phyloP scores from a whole-genome alignment of 2,329 filamentous ascomycete species.

The Pestalotiopsis sp. region DNA sequence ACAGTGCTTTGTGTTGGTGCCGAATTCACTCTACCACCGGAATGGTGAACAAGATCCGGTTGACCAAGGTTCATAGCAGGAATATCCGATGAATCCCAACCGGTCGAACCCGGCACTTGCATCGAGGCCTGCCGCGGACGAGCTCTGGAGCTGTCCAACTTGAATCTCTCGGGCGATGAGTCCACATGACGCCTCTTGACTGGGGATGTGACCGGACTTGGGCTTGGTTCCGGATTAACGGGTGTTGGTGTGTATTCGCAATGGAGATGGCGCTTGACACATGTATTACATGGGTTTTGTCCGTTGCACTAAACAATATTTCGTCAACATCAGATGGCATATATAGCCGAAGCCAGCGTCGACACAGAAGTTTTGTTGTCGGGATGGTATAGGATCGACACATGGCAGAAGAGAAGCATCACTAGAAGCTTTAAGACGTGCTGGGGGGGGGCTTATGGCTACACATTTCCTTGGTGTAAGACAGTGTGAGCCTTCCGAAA shows the following conservation, averaged over 20 bases:
- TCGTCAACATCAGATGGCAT: conserved; percentile 13
- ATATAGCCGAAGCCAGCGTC: not conserved
- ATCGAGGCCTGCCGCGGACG: not conserved
- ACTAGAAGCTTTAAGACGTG: conserved; percentile 13
- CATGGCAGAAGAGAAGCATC: conserved; percentile 1
- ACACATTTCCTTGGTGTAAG: conserved; percentile 22
- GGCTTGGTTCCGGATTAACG: conserved; percentile 27
- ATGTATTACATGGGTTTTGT: conserved; percentile 57
- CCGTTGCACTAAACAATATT: conserved; percentile 55
- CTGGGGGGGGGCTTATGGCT: conserved; percentile 18
- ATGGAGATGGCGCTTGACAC: conserved; percentile 50
- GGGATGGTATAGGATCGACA: not conserved
- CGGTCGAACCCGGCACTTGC: not conserved
- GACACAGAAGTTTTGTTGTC: not conserved
- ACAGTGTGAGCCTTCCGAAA: conserved; percentile 13
- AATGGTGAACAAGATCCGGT: not conserved
- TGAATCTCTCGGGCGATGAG: conserved; percentile 18
- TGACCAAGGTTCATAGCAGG: not conserved
- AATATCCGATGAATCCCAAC: conserved; percentile 11
- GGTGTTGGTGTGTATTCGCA: conserved; percentile 45
- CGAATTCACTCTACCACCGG: not conserved
- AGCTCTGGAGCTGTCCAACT: not conserved
- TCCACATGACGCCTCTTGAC: conserved; percentile 38
- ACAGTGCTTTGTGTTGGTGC: conserved; percentile 17
- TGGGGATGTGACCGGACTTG: conserved; percentile 35